Base-by-base conservation (phyloP, 1,284 basidiomycete species). In the Rhodotorula sp. region DNA sequence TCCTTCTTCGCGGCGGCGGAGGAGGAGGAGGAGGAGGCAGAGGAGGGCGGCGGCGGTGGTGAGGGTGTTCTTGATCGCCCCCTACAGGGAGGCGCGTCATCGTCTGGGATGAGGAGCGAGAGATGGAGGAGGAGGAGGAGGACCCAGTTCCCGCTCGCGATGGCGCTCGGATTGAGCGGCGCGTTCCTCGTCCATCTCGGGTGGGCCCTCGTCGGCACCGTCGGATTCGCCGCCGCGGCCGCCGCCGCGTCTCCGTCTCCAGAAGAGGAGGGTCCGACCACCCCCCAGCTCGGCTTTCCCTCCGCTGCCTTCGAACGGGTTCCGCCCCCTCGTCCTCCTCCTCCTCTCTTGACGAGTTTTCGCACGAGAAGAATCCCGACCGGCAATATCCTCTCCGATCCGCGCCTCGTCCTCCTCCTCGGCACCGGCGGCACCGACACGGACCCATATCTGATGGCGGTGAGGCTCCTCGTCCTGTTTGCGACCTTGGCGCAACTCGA, bases 131-230 rank as follows among this genome's bases (percentile, higher is more conserved):
- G 34, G 34, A 55, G 63, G 47, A 62, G 63, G 60, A 50, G 78
- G n/a, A 78, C 79, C 60, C 72, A 76, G 55, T 79, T 76, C 77
- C 78, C 78, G 16, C 67, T 75, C 23, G 78, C 78, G 26, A 61
- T 75, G 26, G 72, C 74, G 34, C 54, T 78, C 23, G 76, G 79
- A 0, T 68, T 77, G 34, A 55, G 54, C 12, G 66, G 73, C 38
- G 61, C 74, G 16, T 67, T 67, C n/a, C 34, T 77, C 43, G 54
- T 79, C 45, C 73, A 75, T 57, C 60, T 79, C n/a, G 75, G 72
- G 10, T 79, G 77, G 73, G 79, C 76, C 8, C 72, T 79, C 38
- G 75, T 79, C 43, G 79, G 79, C 8, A 73, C 79, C 28, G 61
- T 79, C 54, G 75, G 71, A 14, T 59, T 80, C 55, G 52, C 18